Percentiles rank a stretch among this genome's conserved stretches.
Conservation (phyloP, 495 filamentous ascomycete genomes). For the Saxispiralis lemnorum region DNA sequence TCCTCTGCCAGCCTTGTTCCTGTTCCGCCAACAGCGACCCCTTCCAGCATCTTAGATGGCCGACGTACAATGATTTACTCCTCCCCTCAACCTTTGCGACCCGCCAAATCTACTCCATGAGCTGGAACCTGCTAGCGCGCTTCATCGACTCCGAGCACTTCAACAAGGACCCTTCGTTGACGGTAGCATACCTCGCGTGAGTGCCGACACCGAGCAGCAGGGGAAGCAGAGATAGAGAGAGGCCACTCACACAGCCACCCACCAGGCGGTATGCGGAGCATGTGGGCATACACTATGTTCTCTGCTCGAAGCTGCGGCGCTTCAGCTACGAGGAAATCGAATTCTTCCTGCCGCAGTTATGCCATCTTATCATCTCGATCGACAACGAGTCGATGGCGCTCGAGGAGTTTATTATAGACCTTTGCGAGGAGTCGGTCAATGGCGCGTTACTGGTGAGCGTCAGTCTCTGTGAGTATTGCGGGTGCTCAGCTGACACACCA, state of each 20-base stretch:
- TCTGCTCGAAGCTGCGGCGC: slow-evolving; percentile 62
- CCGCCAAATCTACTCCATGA: slow-evolving; percentile 19
- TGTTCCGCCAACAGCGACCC: too few relatives aligned
- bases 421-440: slow-evolving; percentile 64
- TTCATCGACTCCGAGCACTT: slow-evolving; percentile 72
- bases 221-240: too few relatives aligned
- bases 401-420: slow-evolving; percentile 62
- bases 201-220: slow-evolving; percentile 17
- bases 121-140: slow-evolving; percentile 49
- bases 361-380: slow-evolving; percentile 59
- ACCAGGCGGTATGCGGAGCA: slow-evolving; percentile 61
- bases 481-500: slow-evolving; percentile 2
- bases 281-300: slow-evolving; percentile 63
- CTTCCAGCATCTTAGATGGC: background rate
- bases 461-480: background rate
- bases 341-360: slow-evolving; percentile 64
- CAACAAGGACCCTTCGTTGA: slow-evolving; percentile 62
- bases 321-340: slow-evolving; percentile 70
- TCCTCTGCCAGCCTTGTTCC: too few relatives aligned
- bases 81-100: background rate
- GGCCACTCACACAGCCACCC: background rate
- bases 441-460: slow-evolving; percentile 50
- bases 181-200: slow-evolving; percentile 62
- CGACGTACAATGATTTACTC: slow-evolving; percentile 2
- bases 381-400: slow-evolving; percentile 71